Conservation (phyloP, 2,329 filamentous ascomycete species). For the Hortaea sp. region DNA sequence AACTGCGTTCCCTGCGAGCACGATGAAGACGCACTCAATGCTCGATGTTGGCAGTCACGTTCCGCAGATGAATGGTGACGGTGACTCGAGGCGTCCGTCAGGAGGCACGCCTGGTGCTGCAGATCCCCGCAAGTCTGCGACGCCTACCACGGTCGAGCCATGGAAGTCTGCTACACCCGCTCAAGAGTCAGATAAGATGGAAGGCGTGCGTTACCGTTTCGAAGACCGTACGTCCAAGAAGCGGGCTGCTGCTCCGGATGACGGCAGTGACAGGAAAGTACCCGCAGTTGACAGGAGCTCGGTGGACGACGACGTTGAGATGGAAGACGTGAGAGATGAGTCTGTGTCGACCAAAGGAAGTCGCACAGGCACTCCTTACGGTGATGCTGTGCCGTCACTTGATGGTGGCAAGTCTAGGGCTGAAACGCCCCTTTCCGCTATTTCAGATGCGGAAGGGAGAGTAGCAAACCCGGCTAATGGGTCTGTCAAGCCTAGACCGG, state of each 20-base stretch:
- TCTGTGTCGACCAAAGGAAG: conserved; percentile 1
- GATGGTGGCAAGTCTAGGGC: conserved; percentile 11
- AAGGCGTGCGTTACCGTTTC: conserved; percentile 24
- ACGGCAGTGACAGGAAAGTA: conserved; percentile 3
- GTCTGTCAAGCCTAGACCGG: conserved; percentile 5
- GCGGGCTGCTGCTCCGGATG: conserved; percentile 5
- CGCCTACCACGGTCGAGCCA: background rate
- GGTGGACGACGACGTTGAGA: conserved; percentile 25
- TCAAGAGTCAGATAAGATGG: conserved; percentile 28
- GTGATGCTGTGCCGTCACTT: conserved; percentile 3
- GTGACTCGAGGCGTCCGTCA: conserved; percentile 1
- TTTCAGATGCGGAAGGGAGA: conserved; percentile 5
- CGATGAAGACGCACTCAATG: conserved; percentile 13
- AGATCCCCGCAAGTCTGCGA: background rate
- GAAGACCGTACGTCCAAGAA: conserved; percentile 20
- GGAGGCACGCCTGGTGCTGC: background rate
- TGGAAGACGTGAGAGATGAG: conserved; percentile 17
- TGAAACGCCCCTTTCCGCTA: conserved; percentile 13
- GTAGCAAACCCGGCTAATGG: conserved; percentile 6
- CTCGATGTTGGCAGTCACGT: conserved; percentile 10
- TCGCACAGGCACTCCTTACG: background rate
- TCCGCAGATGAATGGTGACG: conserved; percentile 3
- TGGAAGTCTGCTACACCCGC: conserved; percentile 9
- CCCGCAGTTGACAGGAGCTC: conserved; percentile 16
- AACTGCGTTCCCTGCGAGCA: conserved; percentile 25